These are phyloP conservation scores for Daldinia vernicosa DNA, from an alignment of 495 filamentous ascomycete species.

Conservation along the genomic window DNA sequence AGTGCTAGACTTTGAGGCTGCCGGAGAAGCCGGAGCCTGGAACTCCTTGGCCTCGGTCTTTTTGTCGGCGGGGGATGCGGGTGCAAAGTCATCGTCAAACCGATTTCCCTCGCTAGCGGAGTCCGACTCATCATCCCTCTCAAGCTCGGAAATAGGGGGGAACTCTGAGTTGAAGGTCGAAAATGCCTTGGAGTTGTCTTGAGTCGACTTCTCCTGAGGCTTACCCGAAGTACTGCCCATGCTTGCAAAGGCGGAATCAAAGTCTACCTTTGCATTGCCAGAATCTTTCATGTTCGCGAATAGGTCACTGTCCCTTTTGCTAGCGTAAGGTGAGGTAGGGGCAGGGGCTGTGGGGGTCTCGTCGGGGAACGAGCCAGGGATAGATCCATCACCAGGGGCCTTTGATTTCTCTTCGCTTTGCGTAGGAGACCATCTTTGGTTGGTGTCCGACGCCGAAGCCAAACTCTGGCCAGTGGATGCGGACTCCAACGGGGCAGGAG, in stretches of 20 bases:
- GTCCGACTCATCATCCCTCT: constrained; percentile 79
- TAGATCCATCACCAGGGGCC: constrained; percentile 44
- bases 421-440: constrained; percentile 39
- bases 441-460: constrained; percentile 47
- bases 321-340: constrained; percentile 54
- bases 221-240: constrained; percentile 56
- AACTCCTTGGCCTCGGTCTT: constrained; percentile 47
- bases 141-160: constrained; percentile 89
- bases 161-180: constrained; percentile 76
- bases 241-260: constrained; percentile 76
- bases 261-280: constrained; percentile 75
- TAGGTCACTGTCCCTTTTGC: constrained; percentile 55
- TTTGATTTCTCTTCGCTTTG: constrained; percentile 41
- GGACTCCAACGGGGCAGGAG: constrained; percentile 48
- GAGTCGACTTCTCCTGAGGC: constrained; percentile 42
- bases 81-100: constrained; percentile 92
- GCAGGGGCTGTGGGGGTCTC: constrained; percentile 59
- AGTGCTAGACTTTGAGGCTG: constrained; percentile 39
- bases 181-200: constrained; percentile 49
- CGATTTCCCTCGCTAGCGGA: constrained; percentile 79
- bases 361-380: constrained; percentile 68
- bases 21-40: constrained; percentile 46
- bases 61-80: constrained; percentile 67
- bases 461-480: constrained; percentile 49
- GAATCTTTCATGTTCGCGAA: constrained; percentile 63